Conservation (phyloP, 106 monocot species). For the Gastrodia elata region DNA sequence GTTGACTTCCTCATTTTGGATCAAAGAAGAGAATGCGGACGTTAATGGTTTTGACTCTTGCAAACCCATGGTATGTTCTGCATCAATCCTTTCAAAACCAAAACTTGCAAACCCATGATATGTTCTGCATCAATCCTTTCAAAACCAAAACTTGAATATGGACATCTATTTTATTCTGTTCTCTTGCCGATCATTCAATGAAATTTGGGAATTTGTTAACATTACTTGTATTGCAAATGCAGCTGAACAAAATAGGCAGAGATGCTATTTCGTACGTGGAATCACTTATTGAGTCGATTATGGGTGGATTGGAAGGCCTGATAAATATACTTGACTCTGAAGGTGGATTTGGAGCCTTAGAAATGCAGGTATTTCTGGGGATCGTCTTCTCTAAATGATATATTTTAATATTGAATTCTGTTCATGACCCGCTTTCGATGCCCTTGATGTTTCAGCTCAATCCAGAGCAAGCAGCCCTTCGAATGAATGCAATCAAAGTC, state of each 20-base stretch:
- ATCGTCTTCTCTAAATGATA: background rate
- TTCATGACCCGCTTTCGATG: conserved; percentile 7
- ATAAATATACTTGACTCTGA: conserved; percentile 97
- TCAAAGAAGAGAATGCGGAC: too few species aligned
- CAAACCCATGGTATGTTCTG: too few species aligned
- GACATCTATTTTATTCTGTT: background rate
- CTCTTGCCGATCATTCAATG: background rate
- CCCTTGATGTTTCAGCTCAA: conserved; percentile 55
- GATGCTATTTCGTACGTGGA: conserved; percentile 94
- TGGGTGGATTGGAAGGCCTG: conserved; percentile 97
- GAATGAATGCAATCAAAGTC: conserved; percentile 47
- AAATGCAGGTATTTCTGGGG: conserved; percentile 61
- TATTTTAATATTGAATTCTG: background rate
- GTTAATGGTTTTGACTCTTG: too few species aligned
- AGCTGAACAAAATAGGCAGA: conserved; percentile 81
- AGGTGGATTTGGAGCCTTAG: conserved; percentile 93
- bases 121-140: background rate
- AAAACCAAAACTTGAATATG: background rate
- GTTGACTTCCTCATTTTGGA: too few species aligned
- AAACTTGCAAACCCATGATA: too few species aligned
- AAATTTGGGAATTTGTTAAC: conserved; percentile 2
- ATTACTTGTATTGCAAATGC: conserved; percentile 8
- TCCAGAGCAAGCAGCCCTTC: conserved; percentile 81
- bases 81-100: too few species aligned
- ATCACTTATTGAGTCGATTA: conserved; percentile 92